Conservation (phyloP, 2,329 filamentous ascomycete species). For the Bipolaris bicolor region DNA sequence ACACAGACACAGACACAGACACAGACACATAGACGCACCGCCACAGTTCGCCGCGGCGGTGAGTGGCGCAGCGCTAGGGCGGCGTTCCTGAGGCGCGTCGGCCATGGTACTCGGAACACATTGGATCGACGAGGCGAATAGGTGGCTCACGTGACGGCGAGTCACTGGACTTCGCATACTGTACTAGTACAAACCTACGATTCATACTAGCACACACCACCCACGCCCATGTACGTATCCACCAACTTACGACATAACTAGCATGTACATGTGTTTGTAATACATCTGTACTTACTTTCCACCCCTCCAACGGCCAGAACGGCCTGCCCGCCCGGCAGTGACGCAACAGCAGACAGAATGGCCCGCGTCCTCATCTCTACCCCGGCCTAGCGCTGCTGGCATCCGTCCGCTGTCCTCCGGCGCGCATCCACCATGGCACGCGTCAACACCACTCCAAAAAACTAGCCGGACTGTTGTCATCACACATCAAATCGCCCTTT, state of each 20-base stretch:
- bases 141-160: no score
- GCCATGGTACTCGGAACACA: not conserved
- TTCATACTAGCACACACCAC: not conserved
- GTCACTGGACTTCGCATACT: constrained; percentile 1
- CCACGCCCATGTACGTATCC: not conserved
- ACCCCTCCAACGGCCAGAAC: constrained; percentile 13
- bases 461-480: constrained; percentile 3
- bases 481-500: not conserved
- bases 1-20: not conserved
- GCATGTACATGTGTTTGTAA: not conserved
- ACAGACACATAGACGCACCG: not conserved
- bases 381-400: constrained; percentile 14
- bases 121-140: not conserved
- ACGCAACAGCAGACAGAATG: constrained; percentile 12
- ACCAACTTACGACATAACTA: not conserved
- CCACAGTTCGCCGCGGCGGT: not conserved
- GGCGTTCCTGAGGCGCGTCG: not conserved
- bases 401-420: constrained; percentile 4
- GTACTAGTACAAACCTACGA: no score
- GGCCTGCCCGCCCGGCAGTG: constrained; percentile 8
- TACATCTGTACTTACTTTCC: not conserved
- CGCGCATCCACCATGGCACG: constrained; percentile 9
- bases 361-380: constrained; percentile 11
- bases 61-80: not conserved
- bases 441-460: constrained; percentile 7